These are phyloP conservation scores for Sphagnum fallax DNA, from an alignment of 228 moss, liverwort and hornwort genomes.

Conservation along the genomic window DNA sequence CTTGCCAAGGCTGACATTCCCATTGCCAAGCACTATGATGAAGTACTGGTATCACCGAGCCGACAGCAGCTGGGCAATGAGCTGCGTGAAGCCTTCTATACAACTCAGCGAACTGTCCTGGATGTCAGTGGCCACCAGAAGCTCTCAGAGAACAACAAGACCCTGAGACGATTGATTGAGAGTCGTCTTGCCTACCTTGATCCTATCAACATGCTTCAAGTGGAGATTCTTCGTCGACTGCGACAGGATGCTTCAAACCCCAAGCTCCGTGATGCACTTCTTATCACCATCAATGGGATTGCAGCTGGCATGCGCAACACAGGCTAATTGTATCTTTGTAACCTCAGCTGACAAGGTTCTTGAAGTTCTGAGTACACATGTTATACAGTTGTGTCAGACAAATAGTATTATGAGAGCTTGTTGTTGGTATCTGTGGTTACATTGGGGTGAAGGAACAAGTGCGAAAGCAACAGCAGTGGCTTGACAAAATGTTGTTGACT, in stretches of 20 bases:
- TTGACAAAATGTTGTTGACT: no score
- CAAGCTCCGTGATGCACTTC: slow-evolving; percentile 74
- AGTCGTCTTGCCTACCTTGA: slow-evolving; percentile 75
- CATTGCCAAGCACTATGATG: slow-evolving; percentile 85
- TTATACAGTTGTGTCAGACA: no score
- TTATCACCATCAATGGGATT: slow-evolving; percentile 93
- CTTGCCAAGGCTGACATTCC: slow-evolving; percentile 90
- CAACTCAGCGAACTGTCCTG: slow-evolving; percentile 56
- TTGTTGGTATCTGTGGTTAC: no score
- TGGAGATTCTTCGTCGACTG: slow-evolving; percentile 68
- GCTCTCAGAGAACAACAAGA: slow-evolving; percentile 86
- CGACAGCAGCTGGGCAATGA: slow-evolving; percentile 60
- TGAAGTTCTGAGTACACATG: no score
- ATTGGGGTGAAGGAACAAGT: no score
- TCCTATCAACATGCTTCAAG: slow-evolving; percentile 81
- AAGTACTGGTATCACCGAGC: slow-evolving; percentile 57
- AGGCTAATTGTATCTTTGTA: slow-evolving; percentile 23
- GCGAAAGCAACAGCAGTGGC: no score
- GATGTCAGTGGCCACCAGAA: slow-evolving; percentile 82
- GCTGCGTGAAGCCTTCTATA: slow-evolving; percentile 57
- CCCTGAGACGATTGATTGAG: slow-evolving; percentile 71
- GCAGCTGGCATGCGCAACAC: slow-evolving; percentile 88
- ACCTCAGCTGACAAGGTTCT: neutral
- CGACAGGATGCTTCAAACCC: slow-evolving; percentile 72
- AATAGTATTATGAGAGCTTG: no score